Percentiles rank a stretch among this genome's conserved stretches.
These are phyloP conservation scores for Yamadazyma paraphyllophila DNA, from an alignment of 805 yeast genomes.

Conservation along the genomic window DNA sequence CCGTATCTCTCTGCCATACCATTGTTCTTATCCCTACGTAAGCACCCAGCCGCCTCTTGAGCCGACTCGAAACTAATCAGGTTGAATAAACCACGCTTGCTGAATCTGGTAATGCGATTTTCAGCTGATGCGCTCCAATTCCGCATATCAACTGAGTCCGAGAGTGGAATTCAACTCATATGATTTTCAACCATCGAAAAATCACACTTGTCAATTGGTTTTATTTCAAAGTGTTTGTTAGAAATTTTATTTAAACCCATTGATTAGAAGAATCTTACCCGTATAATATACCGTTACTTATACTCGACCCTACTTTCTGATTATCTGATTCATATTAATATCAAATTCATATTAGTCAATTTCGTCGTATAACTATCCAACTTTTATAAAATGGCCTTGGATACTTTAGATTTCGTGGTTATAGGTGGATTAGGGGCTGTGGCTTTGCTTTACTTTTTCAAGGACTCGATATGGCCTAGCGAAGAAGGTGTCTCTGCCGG, in stretches of 20 bases:
- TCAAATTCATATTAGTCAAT: no score
- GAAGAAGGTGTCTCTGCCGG: constrained; percentile 27
- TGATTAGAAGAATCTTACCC: no score
- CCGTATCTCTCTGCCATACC: no score
- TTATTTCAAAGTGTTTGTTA: no score
- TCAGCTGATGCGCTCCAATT: neutral
- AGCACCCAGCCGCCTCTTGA: no score
- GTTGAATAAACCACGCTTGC: no score
- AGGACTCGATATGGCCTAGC: constrained; percentile 47
- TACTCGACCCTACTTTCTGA: no score
- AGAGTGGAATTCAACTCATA: constrained; percentile 2
- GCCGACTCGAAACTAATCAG: no score
- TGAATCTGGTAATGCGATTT: neutral
- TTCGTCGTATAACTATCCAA: constrained; percentile 11
- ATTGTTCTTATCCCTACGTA: no score
- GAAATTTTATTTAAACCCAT: no score
- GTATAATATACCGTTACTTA: no score
- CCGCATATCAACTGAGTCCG: neutral
- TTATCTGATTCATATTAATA: no score
- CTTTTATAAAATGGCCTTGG: constrained; percentile 51
- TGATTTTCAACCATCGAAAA: constrained; percentile 4
- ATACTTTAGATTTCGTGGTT: constrained; percentile 68
- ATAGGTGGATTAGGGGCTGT: constrained; percentile 66
- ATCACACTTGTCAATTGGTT: constrained; percentile 7
- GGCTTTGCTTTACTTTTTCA: constrained; percentile 63